Evolutionary conservation across 192 early-diverging fungal genomes (phyloP).

Genomic region (Fimicolochytrium jonesii): DNA sequence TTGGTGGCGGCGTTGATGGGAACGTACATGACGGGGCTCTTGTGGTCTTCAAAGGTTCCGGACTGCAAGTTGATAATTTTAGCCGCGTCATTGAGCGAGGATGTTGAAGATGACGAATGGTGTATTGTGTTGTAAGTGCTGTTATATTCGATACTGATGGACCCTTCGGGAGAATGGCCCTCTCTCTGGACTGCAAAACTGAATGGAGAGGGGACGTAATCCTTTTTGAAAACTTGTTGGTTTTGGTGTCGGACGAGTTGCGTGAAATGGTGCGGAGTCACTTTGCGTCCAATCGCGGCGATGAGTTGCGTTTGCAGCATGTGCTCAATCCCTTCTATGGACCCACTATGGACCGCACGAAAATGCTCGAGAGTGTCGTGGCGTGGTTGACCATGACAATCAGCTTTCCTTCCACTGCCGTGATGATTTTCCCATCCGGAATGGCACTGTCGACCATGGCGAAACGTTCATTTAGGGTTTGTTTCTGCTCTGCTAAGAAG

Average conservation of each 20-base stretch:
- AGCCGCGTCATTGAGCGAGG: too few relatives aligned
- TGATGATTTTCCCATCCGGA: not conserved
- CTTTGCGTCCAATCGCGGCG: not conserved
- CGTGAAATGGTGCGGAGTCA: slow-evolving; percentile 11
- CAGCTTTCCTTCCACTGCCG: not conserved
- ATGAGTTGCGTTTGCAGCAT: slow-evolving; percentile 3
- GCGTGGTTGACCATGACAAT: not conserved
- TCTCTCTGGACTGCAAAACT: slow-evolving; percentile 20
- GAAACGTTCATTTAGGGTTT: slow-evolving; percentile 2
- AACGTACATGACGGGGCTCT: not conserved
- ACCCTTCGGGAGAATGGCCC: slow-evolving; percentile 26
- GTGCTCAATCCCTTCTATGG: not conserved
- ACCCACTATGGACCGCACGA: too few relatives aligned
- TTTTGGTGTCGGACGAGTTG: slow-evolving; percentile 12
- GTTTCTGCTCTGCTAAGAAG: slow-evolving; percentile 17
- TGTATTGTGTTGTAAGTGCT: too few relatives aligned
- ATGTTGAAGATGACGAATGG: too few relatives aligned
- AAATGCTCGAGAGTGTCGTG: not conserved
- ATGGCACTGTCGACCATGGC: not conserved
- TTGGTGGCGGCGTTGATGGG: slow-evolving; percentile 17
- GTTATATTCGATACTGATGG: slow-evolving; percentile 20
- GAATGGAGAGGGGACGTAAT: slow-evolving; percentile 15
- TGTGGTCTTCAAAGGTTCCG: not conserved
- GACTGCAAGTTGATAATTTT: not conserved
- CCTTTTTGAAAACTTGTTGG: slow-evolving; percentile 2